Evolutionary conservation across 2,329 filamentous ascomycete species (phyloP), one percentile per base, ranked within the genome.

Genomic region (Colletotrichum sp.): DNA sequence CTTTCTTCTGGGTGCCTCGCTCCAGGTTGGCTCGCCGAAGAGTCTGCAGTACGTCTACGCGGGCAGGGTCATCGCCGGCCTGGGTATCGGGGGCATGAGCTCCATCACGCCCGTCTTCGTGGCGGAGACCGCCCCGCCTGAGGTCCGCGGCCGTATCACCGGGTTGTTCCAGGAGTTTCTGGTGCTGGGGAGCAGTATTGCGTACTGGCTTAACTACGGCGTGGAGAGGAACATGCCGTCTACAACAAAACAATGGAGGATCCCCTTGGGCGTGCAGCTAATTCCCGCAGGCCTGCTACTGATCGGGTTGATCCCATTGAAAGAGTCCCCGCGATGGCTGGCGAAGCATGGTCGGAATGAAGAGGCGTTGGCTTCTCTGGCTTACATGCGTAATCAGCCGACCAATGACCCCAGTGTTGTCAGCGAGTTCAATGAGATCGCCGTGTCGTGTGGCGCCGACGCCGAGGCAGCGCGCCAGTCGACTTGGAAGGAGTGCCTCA

Each of bases 91-190:
- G 4, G 52, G 52, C 21, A 57, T 57, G 52, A 57, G 52, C 24
- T 57, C 52, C 21, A 28, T 57, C 52, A 57, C 52, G 52, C 52
- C 52, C 13, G 52, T 57, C 21, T 57, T 57, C 52, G 52, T 57
- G 2, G 52, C 52, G 0, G 52, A 57, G 52, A 57, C 52, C 4
- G 52, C 52, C 4, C 52, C 52, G 12, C 52, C 52, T 15, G 52
- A 88, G 24, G 7, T 57, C 1, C 21, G 52, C 1, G 52, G 52
- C 24, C 52, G 52, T 5, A 57, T 57, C 52, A 57, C 52, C 21
- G 52, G 52, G 4, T 6, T 57, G 7, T 57, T 57, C 52, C 52
- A 28, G 52, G 52, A 57, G 24, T 57, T 57, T 28, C 1, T 57
- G 12, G 52, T 57, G 5, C 8, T 57, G 6, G 52, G 52, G 8